A percentile compares a stretch with the other conserved stretches of the same genome.
Evolutionary conservation across 2,329 filamentous ascomycete genomes (phyloP).

Genomic region (Calonectria crousiana): DNA sequence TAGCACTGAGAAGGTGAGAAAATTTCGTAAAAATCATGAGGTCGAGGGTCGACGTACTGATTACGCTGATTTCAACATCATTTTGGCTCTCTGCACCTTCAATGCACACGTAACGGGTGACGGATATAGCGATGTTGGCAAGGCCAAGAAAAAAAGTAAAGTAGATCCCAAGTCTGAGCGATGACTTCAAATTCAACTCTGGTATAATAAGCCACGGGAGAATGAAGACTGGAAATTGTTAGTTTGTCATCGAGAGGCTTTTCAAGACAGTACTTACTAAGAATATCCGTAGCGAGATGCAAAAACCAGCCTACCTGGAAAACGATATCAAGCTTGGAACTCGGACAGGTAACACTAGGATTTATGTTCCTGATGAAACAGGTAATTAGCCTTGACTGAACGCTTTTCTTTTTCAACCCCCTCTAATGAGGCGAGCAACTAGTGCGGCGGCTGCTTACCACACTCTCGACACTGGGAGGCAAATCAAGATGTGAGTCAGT

Average conservation of each 20-base stretch:
- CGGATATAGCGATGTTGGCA: slow-evolving; percentile 29
- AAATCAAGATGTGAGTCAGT: background rate
- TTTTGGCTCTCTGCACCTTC: slow-evolving; percentile 16
- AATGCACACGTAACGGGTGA: slow-evolving; percentile 33
- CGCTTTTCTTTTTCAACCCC: background rate
- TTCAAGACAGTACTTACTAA: background rate
- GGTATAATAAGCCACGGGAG: background rate
- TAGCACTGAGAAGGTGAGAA: slow-evolving; percentile 19
- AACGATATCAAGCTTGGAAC: background rate
- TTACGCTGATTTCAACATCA: slow-evolving; percentile 22
- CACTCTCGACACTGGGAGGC: background rate
- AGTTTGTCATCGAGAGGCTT: background rate
- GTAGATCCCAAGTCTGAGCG: slow-evolving; percentile 19
- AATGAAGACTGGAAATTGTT: background rate
- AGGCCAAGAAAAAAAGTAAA: slow-evolving; percentile 30
- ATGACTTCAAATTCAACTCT: background rate
- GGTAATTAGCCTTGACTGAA: background rate
- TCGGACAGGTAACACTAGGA: background rate
- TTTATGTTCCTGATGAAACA: background rate
- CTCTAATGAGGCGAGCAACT: background rate
- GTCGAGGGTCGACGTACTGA: slow-evolving; percentile 1
- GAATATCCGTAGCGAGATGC: background rate
- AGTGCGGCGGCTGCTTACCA: background rate
- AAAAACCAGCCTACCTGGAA: background rate
- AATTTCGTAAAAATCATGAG: background rate